Evolutionary conservation across 169 alveolate genomes (phyloP).

Genomic region (Hepatocystis sp.): DNA sequence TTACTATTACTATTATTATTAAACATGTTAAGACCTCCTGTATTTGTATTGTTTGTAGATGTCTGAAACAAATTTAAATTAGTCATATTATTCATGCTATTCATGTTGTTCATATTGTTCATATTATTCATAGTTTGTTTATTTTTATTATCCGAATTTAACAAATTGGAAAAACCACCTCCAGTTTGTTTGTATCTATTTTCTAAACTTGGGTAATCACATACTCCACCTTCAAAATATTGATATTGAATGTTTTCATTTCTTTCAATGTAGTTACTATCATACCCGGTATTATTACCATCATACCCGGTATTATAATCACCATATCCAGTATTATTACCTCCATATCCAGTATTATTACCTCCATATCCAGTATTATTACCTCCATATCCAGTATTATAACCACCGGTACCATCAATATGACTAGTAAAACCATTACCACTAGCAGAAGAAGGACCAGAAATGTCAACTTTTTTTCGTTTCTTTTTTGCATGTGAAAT

Average conservation of each 20-base stretch:
- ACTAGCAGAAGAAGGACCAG: too few species aligned
- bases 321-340: too few species aligned
- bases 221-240: conserved; percentile 63
- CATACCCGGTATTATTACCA: neutral
- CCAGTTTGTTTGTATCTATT: conserved; percentile 48
- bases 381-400: too few species aligned
- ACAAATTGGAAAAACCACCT: conserved; percentile 39
- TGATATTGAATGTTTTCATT: conserved; percentile 1
- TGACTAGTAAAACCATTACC: too few species aligned
- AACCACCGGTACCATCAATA: too few species aligned
- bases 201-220: conserved; percentile 51
- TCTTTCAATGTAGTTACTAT: neutral
- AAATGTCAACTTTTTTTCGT: conserved; percentile 61
- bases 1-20: neutral
- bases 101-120: too few species aligned
- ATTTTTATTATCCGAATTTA: conserved; percentile 29
- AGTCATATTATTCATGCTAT: too few species aligned
- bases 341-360: too few species aligned
- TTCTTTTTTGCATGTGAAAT: conserved; percentile 69
- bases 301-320: conserved; percentile 4
- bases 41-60: conserved; percentile 7
- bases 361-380: too few species aligned
- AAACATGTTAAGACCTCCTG: conserved; percentile 10
- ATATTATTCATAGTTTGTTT: conserved; percentile 18
- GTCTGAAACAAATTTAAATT: conserved; percentile 2